These are phyloP conservation scores for Aspergillus sojae DNA, from an alignment of 2,329 filamentous ascomycete genomes.

Conservation along the genomic window DNA sequence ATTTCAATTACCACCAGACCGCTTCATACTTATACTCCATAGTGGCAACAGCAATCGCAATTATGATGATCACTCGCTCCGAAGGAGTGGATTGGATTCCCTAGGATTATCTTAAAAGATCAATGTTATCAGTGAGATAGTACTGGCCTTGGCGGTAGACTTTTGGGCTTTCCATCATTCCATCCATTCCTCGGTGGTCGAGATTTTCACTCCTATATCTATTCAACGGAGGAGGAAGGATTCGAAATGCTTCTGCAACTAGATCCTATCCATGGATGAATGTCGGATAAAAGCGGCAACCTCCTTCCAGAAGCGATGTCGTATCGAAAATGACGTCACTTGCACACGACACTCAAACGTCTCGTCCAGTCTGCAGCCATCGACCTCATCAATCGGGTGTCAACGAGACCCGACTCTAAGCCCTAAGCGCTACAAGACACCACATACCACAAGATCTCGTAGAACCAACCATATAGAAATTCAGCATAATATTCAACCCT, in stretches of 20 bases:
- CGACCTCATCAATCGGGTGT: not conserved
- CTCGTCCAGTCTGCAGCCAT: not conserved
- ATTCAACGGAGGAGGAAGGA: not conserved
- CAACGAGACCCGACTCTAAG: not conserved
- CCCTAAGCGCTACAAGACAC: not conserved
- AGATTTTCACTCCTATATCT: not conserved
- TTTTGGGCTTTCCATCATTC: not conserved
- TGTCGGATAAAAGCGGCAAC: slow-evolving; percentile 3
- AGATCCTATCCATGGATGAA: not conserved
- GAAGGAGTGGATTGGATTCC: not conserved
- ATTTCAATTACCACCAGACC: not conserved
- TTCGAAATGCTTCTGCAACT: no score
- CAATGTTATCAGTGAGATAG: not conserved
- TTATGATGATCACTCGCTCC: not conserved
- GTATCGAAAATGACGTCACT: not conserved
- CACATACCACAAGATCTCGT: not conserved
- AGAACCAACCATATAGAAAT: not conserved
- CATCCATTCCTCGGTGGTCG: not conserved
- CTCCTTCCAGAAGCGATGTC: not conserved
- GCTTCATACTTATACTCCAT: slow-evolving; percentile 1
- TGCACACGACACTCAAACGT: not conserved
- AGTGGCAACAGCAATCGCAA: not conserved
- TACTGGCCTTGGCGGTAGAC: not conserved
- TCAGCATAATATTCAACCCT: not conserved
- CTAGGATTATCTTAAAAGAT: not conserved